Evolutionary conservation across 2,329 filamentous ascomycete species (phyloP).

Genomic region (Scedosporium dehoogii): DNA sequence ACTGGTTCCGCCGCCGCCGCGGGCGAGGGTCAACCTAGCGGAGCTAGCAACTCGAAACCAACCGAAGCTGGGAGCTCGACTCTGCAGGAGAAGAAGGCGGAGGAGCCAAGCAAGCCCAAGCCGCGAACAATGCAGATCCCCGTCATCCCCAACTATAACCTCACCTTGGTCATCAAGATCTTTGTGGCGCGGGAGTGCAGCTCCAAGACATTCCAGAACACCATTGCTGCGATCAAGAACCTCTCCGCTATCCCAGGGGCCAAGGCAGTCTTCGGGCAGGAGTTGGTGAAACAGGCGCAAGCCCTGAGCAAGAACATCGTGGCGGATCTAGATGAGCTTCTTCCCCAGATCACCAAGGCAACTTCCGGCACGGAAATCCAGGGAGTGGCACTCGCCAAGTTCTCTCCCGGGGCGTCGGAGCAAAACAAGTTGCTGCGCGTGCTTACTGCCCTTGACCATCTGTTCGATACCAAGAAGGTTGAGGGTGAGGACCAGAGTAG

Average conservation of each 20-base stretch:
- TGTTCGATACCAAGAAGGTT: slow-evolving; percentile 72
- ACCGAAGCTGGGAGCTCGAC: slow-evolving; percentile 14
- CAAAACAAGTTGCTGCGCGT: slow-evolving; percentile 92
- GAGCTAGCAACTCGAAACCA: slow-evolving; percentile 14
- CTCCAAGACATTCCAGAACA: slow-evolving; percentile 96
- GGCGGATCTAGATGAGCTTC: slow-evolving; percentile 70
- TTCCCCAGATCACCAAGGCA: slow-evolving; percentile 78
- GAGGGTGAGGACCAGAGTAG: slow-evolving; percentile 38
- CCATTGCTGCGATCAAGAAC: slow-evolving; percentile 96
- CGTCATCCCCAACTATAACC: slow-evolving; percentile 76
- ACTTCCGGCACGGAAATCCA: slow-evolving; percentile 90
- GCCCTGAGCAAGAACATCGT: slow-evolving; percentile 77
- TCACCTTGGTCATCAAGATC: slow-evolving; percentile 91
- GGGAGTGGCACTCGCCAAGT: slow-evolving; percentile 85
- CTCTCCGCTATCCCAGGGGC: slow-evolving; percentile 86
- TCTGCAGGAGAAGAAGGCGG: slow-evolving; percentile 24
- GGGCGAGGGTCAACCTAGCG: slow-evolving; percentile 14
- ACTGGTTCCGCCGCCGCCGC: slow-evolving; percentile 6
- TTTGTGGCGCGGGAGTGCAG: slow-evolving; percentile 94
- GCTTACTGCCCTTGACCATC: slow-evolving; percentile 85
- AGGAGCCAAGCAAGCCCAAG: slow-evolving; percentile 32
- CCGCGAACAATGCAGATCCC: slow-evolving; percentile 63
- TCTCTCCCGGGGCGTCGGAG: slow-evolving; percentile 90
- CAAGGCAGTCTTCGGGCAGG: slow-evolving; percentile 83
- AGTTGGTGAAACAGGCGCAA: slow-evolving; percentile 81